A percentile compares a stretch with the other conserved stretches of the same genome.
Evolutionary conservation across 2,329 filamentous ascomycete species (phyloP).

Genomic region (Calonectria hongkongensis): DNA sequence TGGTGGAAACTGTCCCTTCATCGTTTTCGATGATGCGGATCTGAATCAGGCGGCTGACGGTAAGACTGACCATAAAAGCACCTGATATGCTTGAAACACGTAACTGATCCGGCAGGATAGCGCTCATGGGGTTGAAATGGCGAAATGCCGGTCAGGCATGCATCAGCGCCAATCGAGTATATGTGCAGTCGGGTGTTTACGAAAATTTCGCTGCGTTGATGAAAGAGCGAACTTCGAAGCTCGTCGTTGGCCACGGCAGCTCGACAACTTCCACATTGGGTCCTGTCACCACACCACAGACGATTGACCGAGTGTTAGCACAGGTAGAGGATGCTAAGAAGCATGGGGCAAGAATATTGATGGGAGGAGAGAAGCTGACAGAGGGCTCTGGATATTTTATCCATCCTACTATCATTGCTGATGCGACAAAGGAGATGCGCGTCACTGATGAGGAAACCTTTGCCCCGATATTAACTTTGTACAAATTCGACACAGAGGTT

Average conservation of each 20-base stretch:
- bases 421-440: constrained; percentile 17
- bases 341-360: constrained; percentile 22
- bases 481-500: constrained; percentile 42
- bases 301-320: constrained; percentile 24
- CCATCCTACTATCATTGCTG: constrained; percentile 42
- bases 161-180: constrained; percentile 76
- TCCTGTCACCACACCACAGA: constrained; percentile 39
- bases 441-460: constrained; percentile 44
- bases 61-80: no score
- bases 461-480: constrained; percentile 39
- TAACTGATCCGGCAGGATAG: not conserved
- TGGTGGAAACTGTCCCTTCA: constrained; percentile 80
- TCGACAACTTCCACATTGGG: constrained; percentile 37
- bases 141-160: constrained; percentile 82
- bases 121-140: constrained; percentile 77
- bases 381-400: constrained; percentile 40
- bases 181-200: constrained; percentile 76
- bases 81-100: no score
- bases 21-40: constrained; percentile 82
- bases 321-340: constrained; percentile 41
- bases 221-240: not conserved
- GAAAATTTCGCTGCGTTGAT: constrained; percentile 57
- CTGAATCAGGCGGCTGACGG: constrained; percentile 71
- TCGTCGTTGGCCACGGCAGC: constrained; percentile 37
- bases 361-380: not conserved